These are phyloP conservation scores for Castanopsis chinensis DNA, from an alignment of 306 rosid species.

Conservation along the genomic window DNA sequence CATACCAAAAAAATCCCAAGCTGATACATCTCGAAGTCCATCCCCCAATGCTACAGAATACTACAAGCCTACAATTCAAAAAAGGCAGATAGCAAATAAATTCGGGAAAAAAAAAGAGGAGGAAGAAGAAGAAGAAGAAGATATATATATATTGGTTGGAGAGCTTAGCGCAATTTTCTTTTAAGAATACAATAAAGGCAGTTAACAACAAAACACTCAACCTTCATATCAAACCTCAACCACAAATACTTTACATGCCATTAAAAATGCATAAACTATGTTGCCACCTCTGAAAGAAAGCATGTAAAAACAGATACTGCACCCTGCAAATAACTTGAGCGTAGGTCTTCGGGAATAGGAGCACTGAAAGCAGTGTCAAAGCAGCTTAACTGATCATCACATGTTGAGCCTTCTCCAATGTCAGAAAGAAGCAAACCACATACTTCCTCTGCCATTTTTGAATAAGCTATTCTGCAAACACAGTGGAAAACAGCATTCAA, in stretches of 20 bases:
- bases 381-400: constrained; percentile 74
- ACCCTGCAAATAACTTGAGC: constrained; percentile 78
- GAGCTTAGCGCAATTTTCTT: too few relatives aligned
- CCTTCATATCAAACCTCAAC: background rate
- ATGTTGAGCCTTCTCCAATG: constrained; percentile 56
- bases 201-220: background rate
- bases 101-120: too few relatives aligned
- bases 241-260: background rate
- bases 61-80: too few relatives aligned
- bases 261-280: constrained; percentile 24
- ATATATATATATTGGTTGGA: too few relatives aligned
- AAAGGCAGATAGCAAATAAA: too few relatives aligned
- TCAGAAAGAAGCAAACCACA: constrained; percentile 62
- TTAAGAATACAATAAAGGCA: background rate
- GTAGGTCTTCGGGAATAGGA: constrained; percentile 79
- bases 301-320: constrained; percentile 75
- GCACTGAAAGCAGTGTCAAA: constrained; percentile 73
- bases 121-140: too few relatives aligned
- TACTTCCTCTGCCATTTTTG: constrained; percentile 85
- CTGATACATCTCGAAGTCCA: too few relatives aligned
- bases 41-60: too few relatives aligned
- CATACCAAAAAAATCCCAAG: too few relatives aligned
- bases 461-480: constrained; percentile 64
- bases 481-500: constrained; percentile 8
- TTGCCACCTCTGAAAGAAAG: constrained; percentile 66